Evolutionary conservation across 2,329 filamentous ascomycete species (phyloP).

Genomic region (Didymella glomerata): DNA sequence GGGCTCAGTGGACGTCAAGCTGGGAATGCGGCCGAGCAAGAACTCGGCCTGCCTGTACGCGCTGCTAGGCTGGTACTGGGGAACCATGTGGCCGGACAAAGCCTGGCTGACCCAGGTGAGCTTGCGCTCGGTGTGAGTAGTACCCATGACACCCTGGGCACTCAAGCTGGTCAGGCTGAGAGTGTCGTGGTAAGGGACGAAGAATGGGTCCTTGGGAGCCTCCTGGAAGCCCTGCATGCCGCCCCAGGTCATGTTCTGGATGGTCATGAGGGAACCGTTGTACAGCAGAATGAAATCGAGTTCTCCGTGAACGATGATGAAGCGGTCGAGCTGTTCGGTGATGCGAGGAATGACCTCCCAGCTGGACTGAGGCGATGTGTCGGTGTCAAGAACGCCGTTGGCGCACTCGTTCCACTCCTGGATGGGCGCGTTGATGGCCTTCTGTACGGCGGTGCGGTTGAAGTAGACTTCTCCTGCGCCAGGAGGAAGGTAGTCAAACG

Average conservation of each 20-base stretch:
- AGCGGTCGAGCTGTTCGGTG: conserved; percentile 74
- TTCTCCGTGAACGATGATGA: conserved; percentile 76
- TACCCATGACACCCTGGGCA: conserved; percentile 73
- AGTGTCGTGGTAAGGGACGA: conserved; percentile 69
- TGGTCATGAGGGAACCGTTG: conserved; percentile 74
- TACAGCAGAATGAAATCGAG: conserved; percentile 73
- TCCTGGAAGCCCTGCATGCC: conserved; percentile 74
- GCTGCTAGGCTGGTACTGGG: conserved; percentile 72
- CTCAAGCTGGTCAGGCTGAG: conserved; percentile 60
- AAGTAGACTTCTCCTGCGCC: conserved; percentile 74
- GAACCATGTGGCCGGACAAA: conserved; percentile 72
- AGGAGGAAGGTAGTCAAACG: conserved; percentile 62
- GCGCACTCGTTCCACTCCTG: conserved; percentile 67
- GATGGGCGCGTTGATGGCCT: conserved; percentile 70
- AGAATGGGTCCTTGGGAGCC: conserved; percentile 69
- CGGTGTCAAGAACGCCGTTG: conserved; percentile 57
- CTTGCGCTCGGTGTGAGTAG: conserved; percentile 75
- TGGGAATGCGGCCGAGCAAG: conserved; percentile 73
- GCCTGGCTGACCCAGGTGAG: conserved; percentile 74
- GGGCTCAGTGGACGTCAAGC: conserved; percentile 53
- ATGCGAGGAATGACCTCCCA: conserved; percentile 71
- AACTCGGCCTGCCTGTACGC: conserved; percentile 79
- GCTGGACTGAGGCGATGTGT: conserved; percentile 64
- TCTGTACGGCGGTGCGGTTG: conserved; percentile 73
- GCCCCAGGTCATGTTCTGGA: conserved; percentile 85